Conservation (phyloP, 1,284 basidiomycete genomes). For the Puccinia brachypodii region DNA sequence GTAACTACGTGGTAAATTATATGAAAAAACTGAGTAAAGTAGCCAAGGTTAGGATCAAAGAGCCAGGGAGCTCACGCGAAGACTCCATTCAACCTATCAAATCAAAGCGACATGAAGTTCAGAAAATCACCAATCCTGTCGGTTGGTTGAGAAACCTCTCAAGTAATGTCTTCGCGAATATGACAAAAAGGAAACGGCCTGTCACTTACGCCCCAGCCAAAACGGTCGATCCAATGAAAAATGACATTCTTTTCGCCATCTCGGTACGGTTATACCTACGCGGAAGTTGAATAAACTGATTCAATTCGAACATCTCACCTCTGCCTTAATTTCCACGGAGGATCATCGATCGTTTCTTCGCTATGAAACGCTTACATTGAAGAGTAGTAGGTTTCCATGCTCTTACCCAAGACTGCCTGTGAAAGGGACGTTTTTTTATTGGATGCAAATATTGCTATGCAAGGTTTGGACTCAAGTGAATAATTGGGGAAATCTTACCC, state of each 20-base stretch:
- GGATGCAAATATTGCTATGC: not conserved
- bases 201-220: conserved; percentile 33
- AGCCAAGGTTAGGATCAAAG: not conserved
- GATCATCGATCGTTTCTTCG: not conserved
- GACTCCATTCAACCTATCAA: conserved; percentile 13
- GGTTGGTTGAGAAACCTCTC: not conserved
- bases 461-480: not conserved
- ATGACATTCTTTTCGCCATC: conserved; percentile 33
- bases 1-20: not conserved
- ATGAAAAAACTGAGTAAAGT: not conserved
- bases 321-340: not conserved
- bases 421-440: not conserved
- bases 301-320: not conserved
- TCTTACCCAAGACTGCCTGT: conserved; percentile 18
- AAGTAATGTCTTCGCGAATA: not conserved
- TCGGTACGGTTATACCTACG: conserved; percentile 17
- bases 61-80: not conserved
- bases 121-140: not conserved
- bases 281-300: not conserved
- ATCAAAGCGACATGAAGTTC: not conserved
- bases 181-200: not conserved
- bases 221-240: conserved; percentile 38
- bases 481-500: not conserved
- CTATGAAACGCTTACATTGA: conserved; percentile 1
- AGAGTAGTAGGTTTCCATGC: conserved; percentile 27